Conservation (phyloP, 331 rosid species). For the Malus hybrid region DNA sequence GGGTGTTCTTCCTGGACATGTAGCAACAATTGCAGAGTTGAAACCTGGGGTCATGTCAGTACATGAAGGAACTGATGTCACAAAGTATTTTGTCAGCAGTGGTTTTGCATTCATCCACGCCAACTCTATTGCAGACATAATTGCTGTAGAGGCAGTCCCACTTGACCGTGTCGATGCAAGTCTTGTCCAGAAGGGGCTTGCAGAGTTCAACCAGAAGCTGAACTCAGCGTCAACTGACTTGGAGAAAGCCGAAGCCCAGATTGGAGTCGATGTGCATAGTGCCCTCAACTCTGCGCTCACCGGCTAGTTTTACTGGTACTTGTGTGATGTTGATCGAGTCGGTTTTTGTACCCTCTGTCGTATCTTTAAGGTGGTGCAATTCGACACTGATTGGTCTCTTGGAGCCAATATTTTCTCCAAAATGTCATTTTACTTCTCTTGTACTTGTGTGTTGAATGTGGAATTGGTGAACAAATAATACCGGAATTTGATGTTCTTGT, state of each 20-base stretch:
- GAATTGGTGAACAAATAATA: slow-evolving; percentile 37
- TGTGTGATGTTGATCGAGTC: slow-evolving; percentile 16
- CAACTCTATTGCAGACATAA: slow-evolving; percentile 70
- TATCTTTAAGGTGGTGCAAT: slow-evolving; percentile 12
- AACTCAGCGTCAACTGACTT: slow-evolving; percentile 79
- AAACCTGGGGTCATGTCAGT: slow-evolving; percentile 87
- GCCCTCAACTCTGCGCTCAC: slow-evolving; percentile 71
- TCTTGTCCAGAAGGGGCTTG: slow-evolving; percentile 90
- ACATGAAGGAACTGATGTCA: slow-evolving; percentile 67
- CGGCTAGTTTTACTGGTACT: slow-evolving; percentile 42
- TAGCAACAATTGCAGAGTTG: slow-evolving; percentile 93
- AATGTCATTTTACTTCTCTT: slow-evolving; percentile 19
- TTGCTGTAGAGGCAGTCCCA: slow-evolving; percentile 90
- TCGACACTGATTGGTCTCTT: slow-evolving; percentile 29
- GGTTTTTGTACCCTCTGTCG: slow-evolving; percentile 14
- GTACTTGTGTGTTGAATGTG: slow-evolving; percentile 41
- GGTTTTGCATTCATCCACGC: slow-evolving; percentile 92
- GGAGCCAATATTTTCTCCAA: slow-evolving; percentile 30
- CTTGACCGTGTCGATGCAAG: slow-evolving; percentile 56
- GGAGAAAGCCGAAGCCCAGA: slow-evolving; percentile 99
- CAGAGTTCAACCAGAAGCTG: slow-evolving; percentile 91
- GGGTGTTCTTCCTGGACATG: slow-evolving; percentile 99
- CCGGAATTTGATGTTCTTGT: slow-evolving; percentile 24
- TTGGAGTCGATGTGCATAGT: slow-evolving; percentile 90
- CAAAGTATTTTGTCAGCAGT: slow-evolving; percentile 84